Conservation (phyloP, 305 asterid genomes). For the Nicotiana rustica region DNA sequence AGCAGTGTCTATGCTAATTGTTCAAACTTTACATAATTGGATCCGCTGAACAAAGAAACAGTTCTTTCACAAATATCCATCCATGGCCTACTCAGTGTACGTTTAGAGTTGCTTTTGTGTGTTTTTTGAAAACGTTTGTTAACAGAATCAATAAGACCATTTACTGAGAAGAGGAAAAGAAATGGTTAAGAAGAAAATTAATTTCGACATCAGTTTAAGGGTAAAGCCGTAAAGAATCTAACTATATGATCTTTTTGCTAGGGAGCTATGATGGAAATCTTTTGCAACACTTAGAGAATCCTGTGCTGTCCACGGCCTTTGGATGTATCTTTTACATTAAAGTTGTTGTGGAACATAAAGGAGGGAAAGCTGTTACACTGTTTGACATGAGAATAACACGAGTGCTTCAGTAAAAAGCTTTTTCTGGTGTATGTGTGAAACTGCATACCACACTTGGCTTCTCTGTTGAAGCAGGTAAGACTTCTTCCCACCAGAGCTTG, state of each 20-base stretch:
- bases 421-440: background rate
- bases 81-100: background rate
- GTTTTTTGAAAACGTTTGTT: background rate
- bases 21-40: background rate
- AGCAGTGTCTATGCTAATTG: constrained; percentile 40
- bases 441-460: background rate
- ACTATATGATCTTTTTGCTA: background rate
- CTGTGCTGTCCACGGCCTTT: background rate
- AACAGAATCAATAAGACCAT: constrained; percentile 1
- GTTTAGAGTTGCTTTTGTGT: constrained; percentile 3
- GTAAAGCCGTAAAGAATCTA: background rate
- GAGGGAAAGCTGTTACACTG: constrained; percentile 10
- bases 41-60: constrained; percentile 19
- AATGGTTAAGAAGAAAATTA: constrained; percentile 7
- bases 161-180: background rate
- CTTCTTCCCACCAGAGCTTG: background rate
- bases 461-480: background rate
- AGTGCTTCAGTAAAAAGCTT: background rate
- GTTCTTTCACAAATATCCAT: constrained; percentile 11
- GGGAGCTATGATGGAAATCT: constrained; percentile 26
- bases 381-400: background rate
- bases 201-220: constrained; percentile 16
- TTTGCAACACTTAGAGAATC: background rate
- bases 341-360: constrained; percentile 11
- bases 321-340: background rate